Conservation (phyloP, 164 flowering plant species). For the Nymphaea colorata region DNA sequence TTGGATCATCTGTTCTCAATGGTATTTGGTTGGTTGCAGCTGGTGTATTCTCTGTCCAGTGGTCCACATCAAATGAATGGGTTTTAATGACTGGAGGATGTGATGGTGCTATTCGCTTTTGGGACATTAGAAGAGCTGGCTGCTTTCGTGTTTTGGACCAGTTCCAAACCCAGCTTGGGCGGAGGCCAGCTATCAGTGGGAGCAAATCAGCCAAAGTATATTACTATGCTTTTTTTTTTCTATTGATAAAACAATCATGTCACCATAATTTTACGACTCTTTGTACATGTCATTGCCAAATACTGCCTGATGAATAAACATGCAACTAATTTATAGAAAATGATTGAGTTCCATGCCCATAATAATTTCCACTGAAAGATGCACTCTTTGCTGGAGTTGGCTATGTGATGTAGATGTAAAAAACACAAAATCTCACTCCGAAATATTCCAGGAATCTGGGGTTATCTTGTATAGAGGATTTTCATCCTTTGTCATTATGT, state of each 20-base stretch:
- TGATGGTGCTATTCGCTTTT: constrained; percentile 98
- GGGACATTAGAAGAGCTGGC: constrained; percentile 98
- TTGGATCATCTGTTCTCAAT: not conserved
- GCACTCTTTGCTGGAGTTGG: not conserved
- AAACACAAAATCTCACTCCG: too few species aligned
- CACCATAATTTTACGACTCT: not conserved
- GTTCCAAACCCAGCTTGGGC: constrained; percentile 83
- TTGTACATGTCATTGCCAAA: not conserved
- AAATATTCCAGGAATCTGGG: too few species aligned
- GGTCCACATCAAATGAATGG: constrained; percentile 97
- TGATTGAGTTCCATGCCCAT: not conserved
- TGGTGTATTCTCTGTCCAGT: constrained; percentile 87
- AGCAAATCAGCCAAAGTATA: constrained; percentile 39
- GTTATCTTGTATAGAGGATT: too few species aligned
- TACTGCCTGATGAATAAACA: not conserved
- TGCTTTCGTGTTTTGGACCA: constrained; percentile 83
- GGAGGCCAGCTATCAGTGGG: constrained; percentile 52
- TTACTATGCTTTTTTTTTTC: constrained; percentile 10
- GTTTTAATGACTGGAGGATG: constrained; percentile 88
- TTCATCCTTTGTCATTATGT: too few species aligned
- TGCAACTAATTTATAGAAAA: too few species aligned
- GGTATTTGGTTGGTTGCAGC: constrained; percentile 35
- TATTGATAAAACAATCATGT: not conserved
- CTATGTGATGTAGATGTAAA: not conserved
- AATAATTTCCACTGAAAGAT: too few species aligned